Percentiles rank a stretch among this genome's conserved stretches.
These are phyloP conservation scores for Xerocomellus dryophilus DNA, from an alignment of 768 basidiomycete genomes.

Conservation along the genomic window DNA sequence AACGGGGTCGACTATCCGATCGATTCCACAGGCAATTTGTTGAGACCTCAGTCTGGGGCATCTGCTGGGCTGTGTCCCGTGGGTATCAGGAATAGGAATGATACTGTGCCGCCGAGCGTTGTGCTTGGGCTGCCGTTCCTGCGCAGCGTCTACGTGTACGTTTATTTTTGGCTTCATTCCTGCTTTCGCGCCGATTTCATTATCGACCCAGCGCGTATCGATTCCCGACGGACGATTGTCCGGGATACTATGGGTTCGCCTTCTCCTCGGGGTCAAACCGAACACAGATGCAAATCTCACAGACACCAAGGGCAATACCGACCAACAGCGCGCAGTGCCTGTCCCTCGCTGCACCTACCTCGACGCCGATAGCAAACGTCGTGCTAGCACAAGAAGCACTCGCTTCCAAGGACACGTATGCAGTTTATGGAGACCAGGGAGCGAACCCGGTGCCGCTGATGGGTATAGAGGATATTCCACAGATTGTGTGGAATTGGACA, in stretches of 20 bases:
- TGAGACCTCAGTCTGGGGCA: constrained; percentile 8
- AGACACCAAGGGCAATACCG: constrained; percentile 27
- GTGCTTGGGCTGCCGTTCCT: constrained; percentile 29
- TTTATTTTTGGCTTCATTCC: not conserved
- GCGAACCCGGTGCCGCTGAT: constrained; percentile 4
- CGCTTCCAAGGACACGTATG: constrained; percentile 3
- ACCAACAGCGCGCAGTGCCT: constrained; percentile 26
- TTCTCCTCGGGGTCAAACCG: constrained; percentile 29
- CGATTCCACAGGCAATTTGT: constrained; percentile 23
- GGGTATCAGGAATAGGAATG: constrained; percentile 16
- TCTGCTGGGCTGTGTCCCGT: constrained; percentile 17
- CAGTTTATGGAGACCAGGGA: constrained; percentile 13
- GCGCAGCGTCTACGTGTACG: constrained; percentile 33
- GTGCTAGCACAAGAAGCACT: constrained; percentile 13
- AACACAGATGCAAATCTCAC: constrained; percentile 27
- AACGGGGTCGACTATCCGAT: constrained; percentile 33
- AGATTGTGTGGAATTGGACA: constrained; percentile 23
- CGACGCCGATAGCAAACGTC: constrained; percentile 24
- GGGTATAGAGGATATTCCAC: constrained; percentile 16
- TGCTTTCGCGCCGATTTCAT: not conserved
- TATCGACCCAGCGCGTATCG: constrained; percentile 27
- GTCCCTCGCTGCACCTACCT: constrained; percentile 25
- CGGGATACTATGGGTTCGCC: constrained; percentile 33
- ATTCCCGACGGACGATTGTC: constrained; percentile 29
- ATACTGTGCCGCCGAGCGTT: constrained; percentile 12